phyloP scores from a whole-genome alignment of 2,329 filamentous ascomycete genomes.

The Alternaria ventricosa region DNA sequence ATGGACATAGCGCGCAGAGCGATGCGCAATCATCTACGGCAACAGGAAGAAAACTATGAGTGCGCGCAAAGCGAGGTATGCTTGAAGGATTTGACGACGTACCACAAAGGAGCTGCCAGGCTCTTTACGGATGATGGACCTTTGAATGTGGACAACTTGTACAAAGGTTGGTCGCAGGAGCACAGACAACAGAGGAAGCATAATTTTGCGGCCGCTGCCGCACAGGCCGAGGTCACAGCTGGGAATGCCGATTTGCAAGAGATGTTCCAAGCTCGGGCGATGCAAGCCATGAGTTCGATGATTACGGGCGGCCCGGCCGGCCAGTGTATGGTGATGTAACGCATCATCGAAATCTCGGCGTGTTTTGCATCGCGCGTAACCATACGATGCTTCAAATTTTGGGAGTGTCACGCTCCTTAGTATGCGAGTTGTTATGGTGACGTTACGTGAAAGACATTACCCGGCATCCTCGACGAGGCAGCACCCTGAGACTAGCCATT shows the following conservation, averaged over 20 bases:
- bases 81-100: background rate
- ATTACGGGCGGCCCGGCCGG: background rate
- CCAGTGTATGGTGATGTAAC: background rate
- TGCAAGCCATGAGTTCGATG: background rate
- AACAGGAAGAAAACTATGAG: background rate
- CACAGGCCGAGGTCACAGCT: background rate
- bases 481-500: background rate
- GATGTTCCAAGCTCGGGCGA: background rate
- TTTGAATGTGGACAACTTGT: background rate
- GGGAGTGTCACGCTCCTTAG: background rate
- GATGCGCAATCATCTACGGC: background rate
- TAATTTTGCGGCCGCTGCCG: background rate
- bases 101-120: background rate
- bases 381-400: background rate
- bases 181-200: background rate
- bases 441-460: background rate
- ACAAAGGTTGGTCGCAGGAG: background rate
- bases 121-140: background rate
- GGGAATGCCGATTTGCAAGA: background rate
- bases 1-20: background rate
- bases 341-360: background rate
- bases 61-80: background rate
- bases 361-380: background rate
- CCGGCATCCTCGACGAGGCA: background rate
- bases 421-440: background rate